Evolutionary conservation across 257 asterid genomes (phyloP).

Genomic region (Fraxinus cuspidata): DNA sequence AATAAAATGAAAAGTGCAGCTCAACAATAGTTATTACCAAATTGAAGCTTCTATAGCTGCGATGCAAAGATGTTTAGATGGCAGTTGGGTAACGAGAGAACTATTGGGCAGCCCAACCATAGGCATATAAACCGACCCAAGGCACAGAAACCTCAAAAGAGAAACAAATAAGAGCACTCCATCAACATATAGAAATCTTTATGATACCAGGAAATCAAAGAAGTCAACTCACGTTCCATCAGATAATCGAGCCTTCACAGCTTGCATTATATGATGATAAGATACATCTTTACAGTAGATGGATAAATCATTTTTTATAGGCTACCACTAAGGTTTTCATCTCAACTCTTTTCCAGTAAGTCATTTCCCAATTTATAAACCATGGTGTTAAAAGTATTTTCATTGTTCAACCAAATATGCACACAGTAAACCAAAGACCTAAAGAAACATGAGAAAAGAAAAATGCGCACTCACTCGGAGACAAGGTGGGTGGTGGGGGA

Average conservation of each 20-base stretch:
- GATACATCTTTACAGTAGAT: neutral
- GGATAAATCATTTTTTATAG: too few species aligned
- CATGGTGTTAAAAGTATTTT: neutral
- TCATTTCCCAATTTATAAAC: neutral
- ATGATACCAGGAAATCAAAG: neutral
- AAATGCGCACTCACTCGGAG: neutral
- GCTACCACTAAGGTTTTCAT: neutral
- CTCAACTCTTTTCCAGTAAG: neutral
- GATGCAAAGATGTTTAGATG: neutral
- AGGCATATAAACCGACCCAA: neutral
- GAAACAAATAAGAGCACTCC: slow-evolving; percentile 16
- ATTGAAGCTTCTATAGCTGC: slow-evolving; percentile 16
- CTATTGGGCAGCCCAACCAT: slow-evolving; percentile 15
- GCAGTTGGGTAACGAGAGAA: too few species aligned
- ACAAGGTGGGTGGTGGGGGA: neutral
- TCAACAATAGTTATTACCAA: slow-evolving; percentile 11
- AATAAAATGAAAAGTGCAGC: neutral
- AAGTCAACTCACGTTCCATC: neutral
- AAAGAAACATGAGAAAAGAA: neutral
- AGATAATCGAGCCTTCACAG: neutral
- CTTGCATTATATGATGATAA: slow-evolving; percentile 2
- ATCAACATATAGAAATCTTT: neutral
- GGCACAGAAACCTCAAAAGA: slow-evolving; percentile 15
- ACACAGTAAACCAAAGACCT: neutral
- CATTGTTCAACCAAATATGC: neutral